Percentiles rank a stretch among this genome's conserved stretches.
These are phyloP conservation scores for Fraxinus sp. DNA, from an alignment of 305 asterid species.

Conservation along the genomic window DNA sequence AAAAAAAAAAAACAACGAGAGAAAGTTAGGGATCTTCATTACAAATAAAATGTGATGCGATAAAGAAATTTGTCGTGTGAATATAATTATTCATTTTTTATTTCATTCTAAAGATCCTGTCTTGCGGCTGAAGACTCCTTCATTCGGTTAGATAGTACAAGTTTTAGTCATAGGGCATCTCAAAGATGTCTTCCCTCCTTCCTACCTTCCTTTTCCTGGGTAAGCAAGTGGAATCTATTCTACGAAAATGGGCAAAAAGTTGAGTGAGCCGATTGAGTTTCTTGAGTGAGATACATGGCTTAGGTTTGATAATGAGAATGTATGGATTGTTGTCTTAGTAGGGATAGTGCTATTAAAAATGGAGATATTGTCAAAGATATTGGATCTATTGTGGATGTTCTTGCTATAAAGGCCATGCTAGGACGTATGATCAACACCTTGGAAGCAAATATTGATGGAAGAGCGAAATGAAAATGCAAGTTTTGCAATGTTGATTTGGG, in stretches of 20 bases:
- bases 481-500: too few species aligned
- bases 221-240: neutral
- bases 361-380: too few species aligned
- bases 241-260: neutral
- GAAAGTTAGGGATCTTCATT: neutral
- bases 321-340: too few species aligned
- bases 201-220: neutral
- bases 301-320: neutral
- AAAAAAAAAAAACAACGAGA: neutral
- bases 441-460: too few species aligned
- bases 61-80: too few species aligned
- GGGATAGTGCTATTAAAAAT: too few species aligned
- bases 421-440: too few species aligned
- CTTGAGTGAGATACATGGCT: neutral
- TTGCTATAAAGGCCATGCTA: too few species aligned
- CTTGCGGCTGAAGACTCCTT: neutral
- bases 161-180: neutral
- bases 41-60: too few species aligned
- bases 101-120: neutral
- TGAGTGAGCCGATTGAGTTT: neutral
- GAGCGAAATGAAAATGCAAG: too few species aligned
- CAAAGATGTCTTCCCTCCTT: neutral
- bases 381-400: too few species aligned
- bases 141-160: neutral
- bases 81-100: too few species aligned